Base-by-base conservation (phyloP, 2,329 filamentous ascomycete species). In the Xylaria sp. region DNA sequence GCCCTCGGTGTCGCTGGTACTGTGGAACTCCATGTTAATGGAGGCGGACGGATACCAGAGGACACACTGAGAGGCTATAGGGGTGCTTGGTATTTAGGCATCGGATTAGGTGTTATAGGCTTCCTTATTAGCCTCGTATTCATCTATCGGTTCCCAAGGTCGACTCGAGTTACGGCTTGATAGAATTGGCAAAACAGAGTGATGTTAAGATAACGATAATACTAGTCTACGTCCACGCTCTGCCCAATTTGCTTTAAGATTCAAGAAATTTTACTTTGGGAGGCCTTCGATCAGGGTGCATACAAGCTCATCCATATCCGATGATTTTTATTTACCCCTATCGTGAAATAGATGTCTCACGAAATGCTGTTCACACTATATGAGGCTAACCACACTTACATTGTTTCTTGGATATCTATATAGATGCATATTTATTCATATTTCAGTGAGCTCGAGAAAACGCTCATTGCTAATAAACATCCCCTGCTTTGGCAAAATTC, bases 1-100 rank as follows among this genome's bases (percentile, higher is more conserved):
- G 85, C 84, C 1, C 79, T 90, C 8, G 87, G 87, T 0, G 80
- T 90, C 63, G 87, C 86, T 0, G 86, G 86, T 0, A 86, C 84
- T 8, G 70, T 78, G 29, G 77, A 76, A 57, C 42, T 74, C n/a
- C 71, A 69, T 37, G 69, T 73, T 8, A 71, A 72, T 55, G 65
- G 66, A 23, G 69, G 67, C 9, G 69, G 70, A 9, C 48, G 51
- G 48, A 71, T 70, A 23, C 44, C 67, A 0, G 71, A 76, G 21
- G 69, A 73, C 29, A 69, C 74, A 23, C 61, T 78, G 4, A 72
- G 60, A 50, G 76, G 76, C 5, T 78, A 76, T 50, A 72, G 75
- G 51, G 74, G 72, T 29, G 76, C 75, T 60, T 76, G 72, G 75
- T 77, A 76, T 63, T 63, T 78, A 23, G 76, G 72, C 27, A 73